Percentiles rank a stretch among this genome's conserved stretches.
These are phyloP conservation scores for Powellomyces hirtus DNA, from an alignment of 192 early-diverging fungal species.

Conservation along the genomic window DNA sequence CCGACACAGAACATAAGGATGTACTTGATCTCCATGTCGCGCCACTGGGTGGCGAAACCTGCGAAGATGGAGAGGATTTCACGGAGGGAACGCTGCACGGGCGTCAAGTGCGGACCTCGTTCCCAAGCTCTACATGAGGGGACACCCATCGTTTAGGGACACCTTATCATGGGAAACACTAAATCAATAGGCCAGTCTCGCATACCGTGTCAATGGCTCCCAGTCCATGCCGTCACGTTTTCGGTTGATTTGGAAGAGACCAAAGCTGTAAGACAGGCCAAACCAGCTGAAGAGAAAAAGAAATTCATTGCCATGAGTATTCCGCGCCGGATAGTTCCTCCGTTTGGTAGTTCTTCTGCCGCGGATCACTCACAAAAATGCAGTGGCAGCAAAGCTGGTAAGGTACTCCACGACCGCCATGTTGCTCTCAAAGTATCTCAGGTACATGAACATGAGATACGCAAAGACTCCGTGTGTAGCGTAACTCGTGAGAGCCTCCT, in stretches of 20 bases:
- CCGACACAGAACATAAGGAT: background rate
- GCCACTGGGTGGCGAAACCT: constrained; percentile 16
- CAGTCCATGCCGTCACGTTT: background rate
- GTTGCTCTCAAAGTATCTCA: constrained; percentile 6
- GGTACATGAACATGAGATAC: constrained; percentile 13
- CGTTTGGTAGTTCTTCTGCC: no score
- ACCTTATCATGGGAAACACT: background rate
- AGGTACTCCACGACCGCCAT: background rate
- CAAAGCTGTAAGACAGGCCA: background rate
- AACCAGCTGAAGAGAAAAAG: background rate
- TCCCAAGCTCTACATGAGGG: constrained; percentile 8
- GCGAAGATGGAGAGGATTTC: background rate
- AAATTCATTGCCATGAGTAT: no score
- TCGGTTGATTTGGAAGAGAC: background rate
- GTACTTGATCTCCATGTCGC: background rate
- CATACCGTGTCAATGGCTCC: constrained; percentile 19
- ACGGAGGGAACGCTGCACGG: constrained; percentile 5
- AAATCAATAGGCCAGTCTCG: background rate
- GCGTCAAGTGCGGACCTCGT: constrained; percentile 7
- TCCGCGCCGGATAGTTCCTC: no score
- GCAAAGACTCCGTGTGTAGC: constrained; percentile 5
- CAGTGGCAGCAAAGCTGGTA: background rate
- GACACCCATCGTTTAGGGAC: background rate
- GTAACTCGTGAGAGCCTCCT: constrained; percentile 15
- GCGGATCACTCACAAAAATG: background rate